phyloP scores from a whole-genome alignment of 805 yeast genomes.

The Yarrowia osloensis region DNA sequence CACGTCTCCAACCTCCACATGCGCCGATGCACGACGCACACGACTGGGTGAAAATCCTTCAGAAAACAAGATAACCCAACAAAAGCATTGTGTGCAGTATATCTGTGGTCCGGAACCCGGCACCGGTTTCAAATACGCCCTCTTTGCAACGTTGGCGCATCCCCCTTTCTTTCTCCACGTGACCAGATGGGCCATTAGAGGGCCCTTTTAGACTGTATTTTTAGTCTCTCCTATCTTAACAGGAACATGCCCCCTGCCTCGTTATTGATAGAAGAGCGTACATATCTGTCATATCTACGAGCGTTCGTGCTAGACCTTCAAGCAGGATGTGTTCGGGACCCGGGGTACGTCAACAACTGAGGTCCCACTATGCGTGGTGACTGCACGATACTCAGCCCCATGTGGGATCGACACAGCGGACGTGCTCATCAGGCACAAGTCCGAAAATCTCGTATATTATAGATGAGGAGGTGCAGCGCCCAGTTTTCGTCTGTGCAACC shows the following conservation, averaged over 20 bases:
- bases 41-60: background rate
- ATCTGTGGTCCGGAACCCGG: no score
- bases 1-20: no score
- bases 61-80: background rate
- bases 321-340: no score
- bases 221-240: no score
- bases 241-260: no score
- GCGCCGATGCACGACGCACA: background rate
- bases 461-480: background rate
- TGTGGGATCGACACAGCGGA: background rate
- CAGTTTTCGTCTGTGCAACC: background rate
- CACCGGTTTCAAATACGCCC: background rate
- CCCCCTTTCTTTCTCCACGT: no score
- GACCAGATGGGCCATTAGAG: no score
- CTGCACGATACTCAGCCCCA: conserved; percentile 10
- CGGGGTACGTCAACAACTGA: background rate
- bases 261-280: no score
- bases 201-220: no score
- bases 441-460: background rate
- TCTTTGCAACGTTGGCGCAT: background rate
- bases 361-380: background rate
- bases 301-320: no score
- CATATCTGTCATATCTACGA: no score
- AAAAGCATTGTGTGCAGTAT: background rate
- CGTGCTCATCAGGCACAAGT: conserved; percentile 8